These are phyloP conservation scores for Arctium minus DNA, from an alignment of 129 eudicot genomes.

Conservation along the genomic window DNA sequence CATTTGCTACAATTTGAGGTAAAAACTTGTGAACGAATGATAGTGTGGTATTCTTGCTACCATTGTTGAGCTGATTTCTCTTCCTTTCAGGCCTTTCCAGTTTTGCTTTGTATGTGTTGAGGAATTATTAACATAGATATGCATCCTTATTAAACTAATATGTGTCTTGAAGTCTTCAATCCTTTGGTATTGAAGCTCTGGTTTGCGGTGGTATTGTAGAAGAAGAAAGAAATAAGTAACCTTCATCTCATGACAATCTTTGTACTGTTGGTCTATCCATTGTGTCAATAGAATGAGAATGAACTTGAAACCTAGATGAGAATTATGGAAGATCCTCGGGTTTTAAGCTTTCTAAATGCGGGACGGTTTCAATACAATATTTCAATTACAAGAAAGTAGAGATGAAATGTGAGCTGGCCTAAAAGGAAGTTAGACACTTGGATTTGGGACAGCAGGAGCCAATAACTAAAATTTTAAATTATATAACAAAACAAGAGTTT, in stretches of 20 bases:
- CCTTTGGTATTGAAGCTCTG: too few relatives aligned
- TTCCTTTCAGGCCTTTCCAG: background rate
- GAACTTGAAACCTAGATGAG: background rate
- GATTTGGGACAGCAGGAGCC: background rate
- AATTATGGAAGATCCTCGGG: background rate
- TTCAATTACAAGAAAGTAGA: background rate
- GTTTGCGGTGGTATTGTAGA: background rate
- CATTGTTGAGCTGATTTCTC: background rate
- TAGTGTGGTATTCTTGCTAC: background rate
- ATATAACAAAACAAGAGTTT: background rate
- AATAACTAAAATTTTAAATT: background rate
- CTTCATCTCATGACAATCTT: background rate
- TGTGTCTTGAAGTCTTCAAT: background rate
- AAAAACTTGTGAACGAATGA: constrained; percentile 10
- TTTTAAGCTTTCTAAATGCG: background rate
- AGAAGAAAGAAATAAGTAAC: background rate
- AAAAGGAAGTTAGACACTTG: background rate
- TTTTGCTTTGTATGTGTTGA: background rate
- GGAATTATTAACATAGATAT: background rate
- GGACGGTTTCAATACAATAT: background rate
- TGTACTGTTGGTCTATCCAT: background rate
- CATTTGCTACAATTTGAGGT: constrained; percentile 66
- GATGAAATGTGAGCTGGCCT: background rate
- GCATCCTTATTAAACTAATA: background rate
- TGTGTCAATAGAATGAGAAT: background rate